Conservation (phyloP, 495 filamentous ascomycete genomes). For the Entonaema liquescens region DNA sequence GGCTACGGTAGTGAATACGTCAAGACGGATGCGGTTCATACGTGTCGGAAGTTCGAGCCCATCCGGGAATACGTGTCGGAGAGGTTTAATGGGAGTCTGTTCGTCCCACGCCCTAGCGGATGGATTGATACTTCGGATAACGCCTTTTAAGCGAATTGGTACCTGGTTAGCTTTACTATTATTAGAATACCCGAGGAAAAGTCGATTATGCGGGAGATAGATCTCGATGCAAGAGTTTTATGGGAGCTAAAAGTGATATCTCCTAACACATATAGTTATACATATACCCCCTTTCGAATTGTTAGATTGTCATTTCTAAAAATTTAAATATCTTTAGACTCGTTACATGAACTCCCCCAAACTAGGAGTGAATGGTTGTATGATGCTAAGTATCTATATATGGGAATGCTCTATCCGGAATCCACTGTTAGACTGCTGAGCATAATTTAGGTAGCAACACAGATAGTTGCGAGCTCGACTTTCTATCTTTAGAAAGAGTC, state of each 20-base stretch:
- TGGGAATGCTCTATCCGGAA: neutral
- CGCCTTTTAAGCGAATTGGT: neutral
- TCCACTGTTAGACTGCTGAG: neutral
- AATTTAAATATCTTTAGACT: neutral
- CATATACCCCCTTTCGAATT: neutral
- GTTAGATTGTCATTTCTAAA: neutral
- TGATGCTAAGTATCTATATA: neutral
- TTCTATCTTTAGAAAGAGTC: neutral
- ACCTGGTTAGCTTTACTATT: neutral
- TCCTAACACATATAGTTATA: neutral
- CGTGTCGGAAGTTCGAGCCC: neutral
- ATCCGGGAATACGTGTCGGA: neutral
- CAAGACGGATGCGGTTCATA: neutral
- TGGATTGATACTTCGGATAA: conserved; percentile 9
- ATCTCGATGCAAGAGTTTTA: neutral
- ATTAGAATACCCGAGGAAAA: neutral
- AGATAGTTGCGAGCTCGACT: neutral
- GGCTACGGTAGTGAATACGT: neutral
- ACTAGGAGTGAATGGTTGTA: neutral
- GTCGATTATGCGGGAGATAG: neutral
- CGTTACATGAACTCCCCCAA: neutral
- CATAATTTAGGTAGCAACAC: neutral
- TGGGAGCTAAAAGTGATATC: neutral
- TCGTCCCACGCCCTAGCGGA: neutral
- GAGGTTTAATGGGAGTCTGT: conserved; percentile 5